A percentile compares a stretch with the other conserved stretches of the same genome.
Conservation (phyloP, 2,329 filamentous ascomycete species). For the Penicillium sp. region DNA sequence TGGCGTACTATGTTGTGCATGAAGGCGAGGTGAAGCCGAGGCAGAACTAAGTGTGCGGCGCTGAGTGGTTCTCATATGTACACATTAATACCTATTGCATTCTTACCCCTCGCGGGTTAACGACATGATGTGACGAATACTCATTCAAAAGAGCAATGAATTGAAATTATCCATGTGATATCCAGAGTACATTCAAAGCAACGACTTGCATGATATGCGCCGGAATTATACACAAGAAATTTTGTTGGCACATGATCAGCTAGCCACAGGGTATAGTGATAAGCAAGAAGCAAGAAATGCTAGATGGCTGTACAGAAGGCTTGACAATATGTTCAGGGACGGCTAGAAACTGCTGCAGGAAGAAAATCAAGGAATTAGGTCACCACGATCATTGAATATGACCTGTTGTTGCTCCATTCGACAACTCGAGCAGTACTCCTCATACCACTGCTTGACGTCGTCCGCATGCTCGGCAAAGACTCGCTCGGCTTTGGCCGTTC, state of each 20-base stretch:
- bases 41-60: constrained; percentile 52
- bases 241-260: constrained; percentile 3
- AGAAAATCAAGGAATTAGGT: constrained; percentile 21
- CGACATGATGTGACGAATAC: constrained; percentile 21
- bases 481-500: constrained; percentile 26
- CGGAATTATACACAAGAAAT: constrained; percentile 15
- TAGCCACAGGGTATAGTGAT: constrained; percentile 35
- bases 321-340: constrained; percentile 3
- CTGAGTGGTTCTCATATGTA: neutral
- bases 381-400: constrained; percentile 22
- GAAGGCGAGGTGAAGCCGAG: constrained; percentile 65
- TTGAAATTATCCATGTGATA: constrained; percentile 2
- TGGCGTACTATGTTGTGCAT: constrained; percentile 65
- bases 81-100: constrained; percentile 4
- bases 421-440: constrained; percentile 64
- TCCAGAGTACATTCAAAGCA: neutral
- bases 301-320: constrained; percentile 9
- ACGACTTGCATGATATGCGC: constrained; percentile 7
- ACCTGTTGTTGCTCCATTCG: constrained; percentile 43
- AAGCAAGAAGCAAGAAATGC: constrained; percentile 13
- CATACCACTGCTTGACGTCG: constrained; percentile 57
- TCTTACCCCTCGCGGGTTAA: neutral
- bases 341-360: neutral
- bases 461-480: constrained; percentile 40
- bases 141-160: constrained; percentile 5